Conservation (phyloP, 225 moss, liverwort and hornwort species). For the Rhytidiadelphus loreus region DNA sequence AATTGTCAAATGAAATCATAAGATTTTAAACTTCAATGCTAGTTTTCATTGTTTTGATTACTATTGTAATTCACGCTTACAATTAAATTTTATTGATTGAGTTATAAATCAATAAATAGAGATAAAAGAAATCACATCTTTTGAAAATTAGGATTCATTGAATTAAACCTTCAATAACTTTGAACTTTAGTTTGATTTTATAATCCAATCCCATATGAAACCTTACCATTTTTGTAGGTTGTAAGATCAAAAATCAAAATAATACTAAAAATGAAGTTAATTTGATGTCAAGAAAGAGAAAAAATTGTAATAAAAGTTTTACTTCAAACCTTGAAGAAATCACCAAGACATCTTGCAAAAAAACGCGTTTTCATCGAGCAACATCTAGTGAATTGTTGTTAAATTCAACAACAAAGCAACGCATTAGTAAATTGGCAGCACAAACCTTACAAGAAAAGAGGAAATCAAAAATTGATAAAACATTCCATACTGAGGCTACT, state of each 20-base stretch:
- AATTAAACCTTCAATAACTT: background rate
- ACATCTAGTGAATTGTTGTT: background rate
- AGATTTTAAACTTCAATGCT: background rate
- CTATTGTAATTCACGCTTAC: no score
- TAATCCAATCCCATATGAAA: background rate
- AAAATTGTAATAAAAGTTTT: background rate
- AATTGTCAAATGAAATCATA: background rate
- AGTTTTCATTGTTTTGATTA: background rate
- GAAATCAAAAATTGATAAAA: slow-evolving; percentile 13
- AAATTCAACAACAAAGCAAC: slow-evolving; percentile 7
- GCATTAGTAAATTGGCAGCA: background rate
- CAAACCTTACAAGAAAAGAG: background rate
- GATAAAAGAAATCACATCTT: background rate
- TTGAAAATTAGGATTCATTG: background rate
- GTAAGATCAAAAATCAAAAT: background rate
- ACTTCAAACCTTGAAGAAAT: background rate
- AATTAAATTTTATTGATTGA: background rate
- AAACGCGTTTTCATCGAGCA: background rate
- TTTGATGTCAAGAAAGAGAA: background rate
- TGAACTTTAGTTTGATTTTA: background rate
- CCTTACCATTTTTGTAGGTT: background rate
- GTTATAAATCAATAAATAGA: background rate
- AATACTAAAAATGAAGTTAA: background rate
- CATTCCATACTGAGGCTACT: slow-evolving; percentile 2
- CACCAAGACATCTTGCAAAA: background rate